Evolutionary conservation across 2,329 filamentous ascomycete species (phyloP).

Genomic region (Aspergillus ruber): DNA sequence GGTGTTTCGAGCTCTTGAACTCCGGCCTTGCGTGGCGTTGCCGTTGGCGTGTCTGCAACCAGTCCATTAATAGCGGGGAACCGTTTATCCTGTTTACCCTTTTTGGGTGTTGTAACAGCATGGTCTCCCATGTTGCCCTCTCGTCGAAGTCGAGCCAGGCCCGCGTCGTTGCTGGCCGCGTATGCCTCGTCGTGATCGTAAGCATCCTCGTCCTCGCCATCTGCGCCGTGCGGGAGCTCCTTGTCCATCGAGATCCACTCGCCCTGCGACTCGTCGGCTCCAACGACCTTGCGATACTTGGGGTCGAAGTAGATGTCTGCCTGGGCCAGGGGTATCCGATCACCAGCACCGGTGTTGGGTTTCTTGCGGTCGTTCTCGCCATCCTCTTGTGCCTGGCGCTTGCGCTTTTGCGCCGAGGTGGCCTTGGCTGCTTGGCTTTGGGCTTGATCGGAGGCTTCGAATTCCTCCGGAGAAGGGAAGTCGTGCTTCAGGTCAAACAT

Average conservation of each 20-base stretch:
- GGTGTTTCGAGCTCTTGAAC: conserved; percentile 1
- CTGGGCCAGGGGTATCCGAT: conserved; percentile 42
- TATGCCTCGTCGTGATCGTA: conserved; percentile 29
- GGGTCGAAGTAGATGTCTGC: conserved; percentile 38
- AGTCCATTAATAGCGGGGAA: conserved; percentile 12
- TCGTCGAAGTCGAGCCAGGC: conserved; percentile 27
- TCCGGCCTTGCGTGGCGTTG: background rate
- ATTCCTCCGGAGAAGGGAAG: conserved; percentile 42
- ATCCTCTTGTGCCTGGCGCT: conserved; percentile 32
- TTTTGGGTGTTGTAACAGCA: conserved; percentile 14
- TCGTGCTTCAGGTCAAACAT: conserved; percentile 84
- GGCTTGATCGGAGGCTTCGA: conserved; percentile 14
- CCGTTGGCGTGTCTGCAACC: conserved; percentile 10
- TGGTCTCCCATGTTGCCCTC: conserved; percentile 11
- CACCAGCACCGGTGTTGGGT: conserved; percentile 51
- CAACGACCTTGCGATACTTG: conserved; percentile 45
- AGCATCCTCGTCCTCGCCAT: conserved; percentile 26
- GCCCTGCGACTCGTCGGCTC: conserved; percentile 29
- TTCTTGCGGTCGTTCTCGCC: conserved; percentile 39
- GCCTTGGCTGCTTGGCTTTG: conserved; percentile 19
- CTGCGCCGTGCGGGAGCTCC: conserved; percentile 14
- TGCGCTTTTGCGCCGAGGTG: conserved; percentile 33
- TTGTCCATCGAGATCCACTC: conserved; percentile 31
- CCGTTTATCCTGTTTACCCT: conserved; percentile 10
- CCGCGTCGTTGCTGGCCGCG: conserved; percentile 22